Evolutionary conservation across 2,329 filamentous ascomycete species (phyloP).

Genomic region (Sphaerulina populicola): DNA sequence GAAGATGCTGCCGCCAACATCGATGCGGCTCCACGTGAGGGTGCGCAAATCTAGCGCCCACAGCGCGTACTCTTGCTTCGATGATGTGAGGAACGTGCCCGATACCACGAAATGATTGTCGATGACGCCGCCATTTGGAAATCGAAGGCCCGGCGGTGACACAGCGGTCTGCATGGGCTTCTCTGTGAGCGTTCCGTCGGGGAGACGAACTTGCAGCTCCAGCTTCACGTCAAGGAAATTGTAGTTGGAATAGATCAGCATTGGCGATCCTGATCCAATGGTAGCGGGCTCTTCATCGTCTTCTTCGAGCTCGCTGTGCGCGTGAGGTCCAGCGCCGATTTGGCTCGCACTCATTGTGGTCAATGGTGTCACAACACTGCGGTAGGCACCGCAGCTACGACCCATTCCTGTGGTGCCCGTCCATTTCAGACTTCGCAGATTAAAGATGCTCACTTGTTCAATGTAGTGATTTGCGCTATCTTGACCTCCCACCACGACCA

Average conservation of each 20-base stretch:
- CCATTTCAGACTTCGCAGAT: slow-evolving; percentile 90
- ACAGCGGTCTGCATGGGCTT: slow-evolving; percentile 80
- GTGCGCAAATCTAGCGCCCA: slow-evolving; percentile 89
- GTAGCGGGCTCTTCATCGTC: slow-evolving; percentile 31
- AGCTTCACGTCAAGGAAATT: slow-evolving; percentile 97
- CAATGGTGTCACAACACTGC: slow-evolving; percentile 85
- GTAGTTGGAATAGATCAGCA: slow-evolving; percentile 99
- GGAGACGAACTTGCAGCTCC: slow-evolving; percentile 77
- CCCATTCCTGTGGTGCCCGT: slow-evolving; percentile 79
- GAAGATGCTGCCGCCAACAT: slow-evolving; percentile 88
- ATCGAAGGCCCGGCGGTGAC: slow-evolving; percentile 84
- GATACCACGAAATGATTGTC: slow-evolving; percentile 96
- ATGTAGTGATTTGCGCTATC: slow-evolving; percentile 98
- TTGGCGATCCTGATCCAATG: slow-evolving; percentile 48
- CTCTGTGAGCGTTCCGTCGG: slow-evolving; percentile 76
- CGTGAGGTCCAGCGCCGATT: slow-evolving; percentile 52
- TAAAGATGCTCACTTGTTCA: slow-evolving; percentile 97
- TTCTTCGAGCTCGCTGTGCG: slow-evolving; percentile 37
- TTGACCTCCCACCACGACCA: slow-evolving; percentile 94
- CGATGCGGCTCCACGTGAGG: slow-evolving; percentile 89
- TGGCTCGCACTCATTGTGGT: slow-evolving; percentile 56
- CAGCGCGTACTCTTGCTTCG: slow-evolving; percentile 93
- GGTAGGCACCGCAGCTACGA: slow-evolving; percentile 90
- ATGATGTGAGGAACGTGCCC: slow-evolving; percentile 93
- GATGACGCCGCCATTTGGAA: slow-evolving; percentile 91